Conservation (phyloP, 352 stramenopile species). For the Globisporangium recalcitrans region DNA sequence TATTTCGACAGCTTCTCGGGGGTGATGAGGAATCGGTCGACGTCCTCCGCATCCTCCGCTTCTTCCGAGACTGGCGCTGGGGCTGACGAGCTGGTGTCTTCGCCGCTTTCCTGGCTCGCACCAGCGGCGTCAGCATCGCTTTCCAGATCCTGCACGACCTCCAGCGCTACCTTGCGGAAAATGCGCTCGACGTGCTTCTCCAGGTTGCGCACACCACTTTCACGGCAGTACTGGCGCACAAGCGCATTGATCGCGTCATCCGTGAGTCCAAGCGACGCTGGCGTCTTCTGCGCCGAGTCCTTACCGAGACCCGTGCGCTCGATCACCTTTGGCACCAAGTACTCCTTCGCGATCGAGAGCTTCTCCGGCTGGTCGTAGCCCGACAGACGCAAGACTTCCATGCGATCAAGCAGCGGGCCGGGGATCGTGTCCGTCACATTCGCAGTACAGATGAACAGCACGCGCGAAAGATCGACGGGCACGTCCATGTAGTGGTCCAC, state of each 20-base stretch:
- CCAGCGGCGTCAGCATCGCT: constrained; percentile 21
- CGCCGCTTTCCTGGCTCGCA: constrained; percentile 34
- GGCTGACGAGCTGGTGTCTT: constrained; percentile 19
- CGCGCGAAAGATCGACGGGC: constrained; percentile 95
- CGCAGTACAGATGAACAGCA: constrained; percentile 96
- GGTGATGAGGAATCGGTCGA: constrained; percentile 87
- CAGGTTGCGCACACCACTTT: constrained; percentile 96
- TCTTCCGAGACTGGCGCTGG: background rate
- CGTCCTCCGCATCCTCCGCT: constrained; percentile 22
- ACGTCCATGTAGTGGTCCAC: constrained; percentile 99
- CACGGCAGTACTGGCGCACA: constrained; percentile 93
- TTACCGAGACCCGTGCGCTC: constrained; percentile 87
- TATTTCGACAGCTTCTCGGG: constrained; percentile 96
- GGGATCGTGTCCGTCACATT: constrained; percentile 97
- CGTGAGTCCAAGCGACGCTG: constrained; percentile 86
- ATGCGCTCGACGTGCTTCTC: constrained; percentile 99
- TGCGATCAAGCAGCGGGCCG: constrained; percentile 96
- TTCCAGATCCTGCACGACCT: constrained; percentile 91
- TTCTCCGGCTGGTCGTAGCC: constrained; percentile 97
- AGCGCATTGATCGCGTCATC: constrained; percentile 90
- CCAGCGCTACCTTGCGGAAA: constrained; percentile 95
- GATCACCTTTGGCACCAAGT: constrained; percentile 96
- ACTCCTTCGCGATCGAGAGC: constrained; percentile 96
- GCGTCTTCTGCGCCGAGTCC: constrained; percentile 44
- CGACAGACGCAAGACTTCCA: constrained; percentile 97